Conservation (phyloP, 2,329 filamentous ascomycete species). For the Aspergillus pseudoterreus region DNA sequence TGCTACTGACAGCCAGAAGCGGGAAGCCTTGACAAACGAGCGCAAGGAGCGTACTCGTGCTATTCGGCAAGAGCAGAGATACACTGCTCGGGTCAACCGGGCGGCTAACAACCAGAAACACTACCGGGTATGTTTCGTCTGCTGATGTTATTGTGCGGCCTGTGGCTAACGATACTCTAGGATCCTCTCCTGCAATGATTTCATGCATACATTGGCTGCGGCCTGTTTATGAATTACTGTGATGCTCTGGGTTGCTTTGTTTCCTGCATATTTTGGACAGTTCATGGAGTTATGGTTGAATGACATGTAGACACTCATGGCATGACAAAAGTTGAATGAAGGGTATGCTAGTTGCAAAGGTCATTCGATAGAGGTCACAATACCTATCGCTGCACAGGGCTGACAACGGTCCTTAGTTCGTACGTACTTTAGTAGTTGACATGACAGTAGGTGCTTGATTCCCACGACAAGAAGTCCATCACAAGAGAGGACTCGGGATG, state of each 20-base stretch:
- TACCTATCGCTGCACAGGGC: background rate
- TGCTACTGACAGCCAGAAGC: slow-evolving; percentile 71
- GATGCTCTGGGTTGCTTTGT: background rate
- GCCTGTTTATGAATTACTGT: background rate
- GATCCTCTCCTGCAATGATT: slow-evolving; percentile 53
- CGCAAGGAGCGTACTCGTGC: slow-evolving; percentile 65
- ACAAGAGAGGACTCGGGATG: too few species aligned
- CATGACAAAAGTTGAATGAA: slow-evolving; percentile 2
- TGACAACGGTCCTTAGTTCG: too few species aligned
- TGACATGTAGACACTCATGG: slow-evolving; percentile 6
- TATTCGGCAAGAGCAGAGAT: slow-evolving; percentile 58
- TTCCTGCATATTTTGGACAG: background rate
- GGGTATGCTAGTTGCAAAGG: background rate
- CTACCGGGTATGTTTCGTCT: slow-evolving; percentile 53
- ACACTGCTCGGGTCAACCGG: slow-evolving; percentile 69
- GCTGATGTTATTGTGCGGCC: background rate
- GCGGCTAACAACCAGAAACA: slow-evolving; percentile 75
- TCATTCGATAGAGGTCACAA: background rate
- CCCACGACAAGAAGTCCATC: too few species aligned
- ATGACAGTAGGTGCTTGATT: too few species aligned
- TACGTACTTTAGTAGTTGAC: too few species aligned
- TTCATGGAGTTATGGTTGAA: slow-evolving; percentile 3
- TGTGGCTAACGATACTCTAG: slow-evolving; percentile 25
- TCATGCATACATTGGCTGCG: background rate
- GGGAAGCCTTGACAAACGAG: slow-evolving; percentile 62